phyloP scores from a whole-genome alignment of 108 stramenopile genomes.

The Discostella pseudostelligera region DNA sequence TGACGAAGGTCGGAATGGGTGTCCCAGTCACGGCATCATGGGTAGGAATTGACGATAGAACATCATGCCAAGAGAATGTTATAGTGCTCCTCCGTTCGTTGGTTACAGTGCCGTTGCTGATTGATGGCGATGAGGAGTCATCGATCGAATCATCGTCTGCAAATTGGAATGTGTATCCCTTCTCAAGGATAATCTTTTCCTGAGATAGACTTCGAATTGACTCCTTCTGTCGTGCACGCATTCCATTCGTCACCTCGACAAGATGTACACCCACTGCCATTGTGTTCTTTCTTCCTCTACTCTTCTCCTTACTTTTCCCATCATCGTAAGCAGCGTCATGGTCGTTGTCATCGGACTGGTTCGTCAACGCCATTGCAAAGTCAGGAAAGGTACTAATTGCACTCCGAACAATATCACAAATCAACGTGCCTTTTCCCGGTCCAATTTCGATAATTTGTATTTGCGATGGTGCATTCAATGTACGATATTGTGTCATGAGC shows the following conservation, averaged over 20 bases:
- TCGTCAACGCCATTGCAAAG: conserved; percentile 45
- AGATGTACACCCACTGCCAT: conserved; percentile 76
- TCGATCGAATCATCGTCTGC: conserved; percentile 15
- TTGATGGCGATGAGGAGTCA: too few species aligned
- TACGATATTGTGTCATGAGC: conserved; percentile 83
- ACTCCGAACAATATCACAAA: conserved; percentile 84
- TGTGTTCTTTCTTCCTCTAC: conserved; percentile 18
- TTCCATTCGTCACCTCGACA: conserved; percentile 81
- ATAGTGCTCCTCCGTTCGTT: conserved; percentile 44
- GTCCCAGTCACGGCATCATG: conserved; percentile 38
- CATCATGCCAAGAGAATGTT: conserved; percentile 72
- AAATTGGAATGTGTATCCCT: conserved; percentile 32
- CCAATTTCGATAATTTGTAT: conserved; percentile 93
- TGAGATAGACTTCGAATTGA: conserved; percentile 48
- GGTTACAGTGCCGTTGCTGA: neutral
- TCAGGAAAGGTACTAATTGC: conserved; percentile 51
- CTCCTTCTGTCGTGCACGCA: conserved; percentile 77
- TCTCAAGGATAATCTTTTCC: conserved; percentile 24
- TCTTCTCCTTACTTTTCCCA: conserved; percentile 14
- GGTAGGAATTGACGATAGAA: conserved; percentile 55
- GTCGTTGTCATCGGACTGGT: neutral
- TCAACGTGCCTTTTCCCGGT: conserved; percentile 96
- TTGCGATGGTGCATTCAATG: conserved; percentile 51
- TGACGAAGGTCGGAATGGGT: conserved; percentile 57
- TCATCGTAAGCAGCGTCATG: neutral